Evolutionary conservation across 2,329 filamentous ascomycete species (phyloP), one percentile per base, ranked within the genome.

Genomic region (Fusarium chlamydosporum): DNA sequence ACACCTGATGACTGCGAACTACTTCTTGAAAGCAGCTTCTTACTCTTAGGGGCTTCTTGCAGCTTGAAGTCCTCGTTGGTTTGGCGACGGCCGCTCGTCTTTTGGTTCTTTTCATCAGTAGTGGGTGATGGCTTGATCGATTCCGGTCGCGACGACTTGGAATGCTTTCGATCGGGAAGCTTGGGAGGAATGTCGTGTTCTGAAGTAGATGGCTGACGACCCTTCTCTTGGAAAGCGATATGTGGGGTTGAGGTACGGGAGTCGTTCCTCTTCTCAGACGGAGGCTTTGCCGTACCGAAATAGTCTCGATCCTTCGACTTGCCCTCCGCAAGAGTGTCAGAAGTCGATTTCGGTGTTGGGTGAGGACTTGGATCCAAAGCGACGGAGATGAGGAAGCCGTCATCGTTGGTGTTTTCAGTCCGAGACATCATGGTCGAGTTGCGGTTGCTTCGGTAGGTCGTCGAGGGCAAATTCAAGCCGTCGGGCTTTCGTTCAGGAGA

Each of bases 171-270:
- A n/a, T 63, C 35, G 11, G 82, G 80, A 48, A 80, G 79, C 73
- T 83, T 89, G 26, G 83, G 80, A 46, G 86, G 82, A 2, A 84
- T 81, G 37, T 85, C 86, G 31, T 88, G 83, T 26, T 88, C 72
- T 23, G 72, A 80, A 12, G 89, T 87, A 1, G 89, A 89, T 18
- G 74, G 33, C 46, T 79, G 76, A 4, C 92, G 87, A 3, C 88
- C 88, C 79, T 94, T 96, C 74, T 97, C 93, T 77, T 97, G 93
- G 76, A 94, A 96, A 23, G 93, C 92, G 73, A 97, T 97, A 75
- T 97, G 94, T n/a, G 94, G 93, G 16, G 92, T 94, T 3, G 89
- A 86, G 61, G 82, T 77, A 56, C 83, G 81, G 2, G 85, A 85
- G 42, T 86, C 85, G 16, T 74, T 75, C 47, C 82, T 83, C 70